Base-by-base conservation (phyloP, 2,329 filamentous ascomycete genomes). In the Xylariaceae sp. region DNA sequence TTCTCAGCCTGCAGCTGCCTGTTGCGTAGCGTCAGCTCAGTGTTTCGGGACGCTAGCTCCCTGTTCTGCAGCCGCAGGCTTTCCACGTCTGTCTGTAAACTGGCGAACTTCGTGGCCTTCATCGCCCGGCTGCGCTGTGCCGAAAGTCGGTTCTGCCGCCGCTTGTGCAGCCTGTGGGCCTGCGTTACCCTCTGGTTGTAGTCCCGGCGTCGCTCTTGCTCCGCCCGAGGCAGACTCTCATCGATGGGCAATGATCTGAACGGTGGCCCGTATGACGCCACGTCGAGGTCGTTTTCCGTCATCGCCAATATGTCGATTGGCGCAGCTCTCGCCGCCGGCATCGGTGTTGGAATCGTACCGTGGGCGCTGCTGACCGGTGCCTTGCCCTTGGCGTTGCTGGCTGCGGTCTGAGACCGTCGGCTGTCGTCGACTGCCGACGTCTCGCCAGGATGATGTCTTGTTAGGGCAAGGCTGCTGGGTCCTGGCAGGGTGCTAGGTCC, bases 81-180 rank as follows among this genome's bases (percentile, higher is more conserved):
- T 16, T 67, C n/a, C 40, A 54, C 40, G 14, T 48, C 23, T 3
- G 14, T n/a, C 40, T 45, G 23, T 2, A 49, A 44, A 23, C 26
- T 40, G 41, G 45, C 48, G 18, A 48, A 26, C 19, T 48, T 44
- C 18, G 0, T 73, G 66, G 19, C 66, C 61, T 19, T 67, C 57
- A 0, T 37, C 3, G 5, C 12, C 32, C 75, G 67, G 10, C 69
- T 72, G 50, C 74, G 71, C 59, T 72, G 73, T 20, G 75, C 75
- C 0, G 75, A 37, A 10, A 37, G 9, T 3, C 42, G n/a, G 32
- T 37, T 37, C 32, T 37, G 32, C 14, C 12, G 5, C 12, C 32
- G 32, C 12, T 37, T 37, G 32, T 37, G 32, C 32, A 37, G 32
- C 14, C 14, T 37, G 12, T 37, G 32, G 32, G 32, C 32, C 6